phyloP scores from a whole-genome alignment of 192 early-diverging fungal species.

The Dissophora globulifera region DNA sequence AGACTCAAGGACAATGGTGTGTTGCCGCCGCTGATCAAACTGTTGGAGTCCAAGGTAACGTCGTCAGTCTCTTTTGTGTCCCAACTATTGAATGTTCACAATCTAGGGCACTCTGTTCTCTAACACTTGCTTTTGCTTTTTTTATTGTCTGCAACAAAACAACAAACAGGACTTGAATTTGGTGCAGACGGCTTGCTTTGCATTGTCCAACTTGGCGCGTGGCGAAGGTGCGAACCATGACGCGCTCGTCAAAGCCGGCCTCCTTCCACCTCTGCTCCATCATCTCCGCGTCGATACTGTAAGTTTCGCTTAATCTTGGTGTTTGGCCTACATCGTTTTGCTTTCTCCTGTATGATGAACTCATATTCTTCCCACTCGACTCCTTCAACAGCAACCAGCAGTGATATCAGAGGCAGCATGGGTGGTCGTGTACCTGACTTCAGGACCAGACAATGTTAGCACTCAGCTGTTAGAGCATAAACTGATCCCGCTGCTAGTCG shows the following conservation, averaged over 20 bases:
- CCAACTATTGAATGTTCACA: too few species aligned
- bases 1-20: constrained; percentile 80
- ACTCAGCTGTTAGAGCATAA: constrained; percentile 49
- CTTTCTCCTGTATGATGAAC: too few species aligned
- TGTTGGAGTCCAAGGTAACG: constrained; percentile 71
- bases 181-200: constrained; percentile 78
- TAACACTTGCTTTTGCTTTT: not conserved
- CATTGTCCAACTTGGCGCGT: constrained; percentile 76
- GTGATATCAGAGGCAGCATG: constrained; percentile 73
- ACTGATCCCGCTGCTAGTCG: constrained; percentile 50
- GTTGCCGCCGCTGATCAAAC: constrained; percentile 74
- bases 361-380: not conserved
- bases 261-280: constrained; percentile 58
- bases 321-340: too few species aligned
- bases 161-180: constrained; percentile 57
- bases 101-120: not conserved
- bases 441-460: constrained; percentile 58
- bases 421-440: constrained; percentile 73
- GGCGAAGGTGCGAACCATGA: constrained; percentile 66
- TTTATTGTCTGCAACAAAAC: too few species aligned
- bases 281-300: constrained; percentile 62
- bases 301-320: constrained; percentile 1
- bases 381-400: constrained; percentile 49
- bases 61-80: too few species aligned
- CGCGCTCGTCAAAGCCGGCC: constrained; percentile 58